Base-by-base conservation (phyloP, 2,329 filamentous ascomycete genomes). In the Canariomyces notabilis region DNA sequence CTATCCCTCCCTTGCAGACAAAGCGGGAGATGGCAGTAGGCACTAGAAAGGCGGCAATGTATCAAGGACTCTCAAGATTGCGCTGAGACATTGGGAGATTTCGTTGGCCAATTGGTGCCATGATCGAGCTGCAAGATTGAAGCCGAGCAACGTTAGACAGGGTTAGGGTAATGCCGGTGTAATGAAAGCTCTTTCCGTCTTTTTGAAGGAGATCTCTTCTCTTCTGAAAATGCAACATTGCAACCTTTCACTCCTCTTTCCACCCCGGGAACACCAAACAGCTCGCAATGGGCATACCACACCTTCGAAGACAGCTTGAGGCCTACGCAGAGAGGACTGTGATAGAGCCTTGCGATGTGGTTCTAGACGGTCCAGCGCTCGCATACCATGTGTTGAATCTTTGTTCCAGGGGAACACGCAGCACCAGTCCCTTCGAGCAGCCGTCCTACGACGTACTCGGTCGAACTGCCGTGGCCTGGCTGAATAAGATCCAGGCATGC, bases 341-440 rank as follows among this genome's bases (percentile, higher is more conserved):
- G 9, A 64, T 85, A 2, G 55, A 62, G 32, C 63, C 65, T 20
- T 60, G 70, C 32, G 57, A 58, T 5, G 65, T 76, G 16, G 73
- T 79, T 36, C 79, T 95, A 46, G 89, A 95, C 61, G 89, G 89
- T 0, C 89, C 89, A 4, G 83, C 81, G 2, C 68, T 95, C 20
- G 86, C 88, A 1, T 85, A 91, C 61, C 77, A 87, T 62, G 70
- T 90, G 33, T 80, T 85, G 50, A 70, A 80, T 41, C 65, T 79
- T 15, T 75, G 81, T 46, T 67, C 63, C 16, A 64, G 64, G 29
- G 35, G 36, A 4, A 44, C 44, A 4, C 43, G 36, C 8, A 55
- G 48, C 32, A 74, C 73, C 57, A 70, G 72, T 14, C 57, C 55
- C 39, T 67, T 78, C 32, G 71, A 77, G 11, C 70, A 77, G 22